A percentile compares a stretch with the other conserved stretches of the same genome.
phyloP scores from a whole-genome alignment of 2,329 filamentous ascomycete genomes.

The Claviceps citrina region DNA sequence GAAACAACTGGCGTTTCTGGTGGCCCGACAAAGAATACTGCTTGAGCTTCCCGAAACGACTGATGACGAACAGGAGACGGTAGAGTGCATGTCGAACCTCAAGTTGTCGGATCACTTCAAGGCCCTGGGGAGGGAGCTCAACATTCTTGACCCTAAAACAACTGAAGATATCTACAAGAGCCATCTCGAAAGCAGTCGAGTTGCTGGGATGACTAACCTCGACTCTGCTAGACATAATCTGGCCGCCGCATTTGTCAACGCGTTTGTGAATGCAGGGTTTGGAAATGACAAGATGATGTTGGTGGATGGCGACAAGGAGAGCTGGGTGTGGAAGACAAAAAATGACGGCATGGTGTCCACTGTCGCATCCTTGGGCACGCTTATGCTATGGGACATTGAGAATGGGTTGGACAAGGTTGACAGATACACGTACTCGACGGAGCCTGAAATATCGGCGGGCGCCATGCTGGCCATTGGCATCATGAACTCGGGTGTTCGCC shows the following conservation, averaged over 20 bases:
- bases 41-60: constrained; percentile 51
- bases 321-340: constrained; percentile 99
- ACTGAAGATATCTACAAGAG: constrained; percentile 99
- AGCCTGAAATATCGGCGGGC: constrained; percentile 74
- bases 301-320: constrained; percentile 70
- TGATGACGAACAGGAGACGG: constrained; percentile 57
- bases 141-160: constrained; percentile 90
- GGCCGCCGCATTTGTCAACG: constrained; percentile 90
- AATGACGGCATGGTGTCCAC: constrained; percentile 96
- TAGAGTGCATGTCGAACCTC: constrained; percentile 75
- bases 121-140: constrained; percentile 82
- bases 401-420: constrained; percentile 86
- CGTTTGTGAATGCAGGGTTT: constrained; percentile 90
- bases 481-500: constrained; percentile 79
- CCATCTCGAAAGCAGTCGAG: constrained; percentile 87
- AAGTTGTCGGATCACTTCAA: constrained; percentile 88
- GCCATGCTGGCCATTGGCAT: constrained; percentile 88
- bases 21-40: constrained; percentile 80
- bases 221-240: constrained; percentile 94
- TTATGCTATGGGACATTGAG: constrained; percentile 89
- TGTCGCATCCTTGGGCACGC: constrained; percentile 79
- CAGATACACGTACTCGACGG: constrained; percentile 73
- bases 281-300: constrained; percentile 97
- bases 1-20: constrained; percentile 87
- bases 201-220: constrained; percentile 81